These are phyloP conservation scores for Annulohypoxylon truncatum DNA, from an alignment of 2,329 filamentous ascomycete genomes.

Conservation along the genomic window DNA sequence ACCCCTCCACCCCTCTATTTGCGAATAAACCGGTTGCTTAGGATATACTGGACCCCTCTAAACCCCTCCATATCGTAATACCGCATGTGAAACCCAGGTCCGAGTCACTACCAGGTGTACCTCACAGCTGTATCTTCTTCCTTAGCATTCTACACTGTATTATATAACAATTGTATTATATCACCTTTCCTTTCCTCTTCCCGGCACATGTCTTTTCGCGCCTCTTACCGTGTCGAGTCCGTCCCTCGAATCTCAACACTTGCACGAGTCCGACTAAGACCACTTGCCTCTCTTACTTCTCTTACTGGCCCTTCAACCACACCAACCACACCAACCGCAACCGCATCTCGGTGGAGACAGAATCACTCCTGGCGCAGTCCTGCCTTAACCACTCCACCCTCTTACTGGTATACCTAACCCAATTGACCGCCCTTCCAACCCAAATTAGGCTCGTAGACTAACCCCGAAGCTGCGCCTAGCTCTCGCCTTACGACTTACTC, in stretches of 20 bases:
- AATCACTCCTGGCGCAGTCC: constrained; percentile 36
- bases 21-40: constrained; percentile 8
- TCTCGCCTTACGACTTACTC: constrained; percentile 28
- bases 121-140: background rate
- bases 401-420: constrained; percentile 36
- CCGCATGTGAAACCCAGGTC: constrained; percentile 26
- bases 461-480: constrained; percentile 30
- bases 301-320: constrained; percentile 24
- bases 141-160: constrained; percentile 12
- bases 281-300: background rate
- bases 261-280: constrained; percentile 40
- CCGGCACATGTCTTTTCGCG: constrained; percentile 46
- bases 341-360: constrained; percentile 38
- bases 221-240: constrained; percentile 42
- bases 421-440: constrained; percentile 33
- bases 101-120: constrained; percentile 10
- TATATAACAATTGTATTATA: constrained; percentile 37
- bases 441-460: constrained; percentile 35
- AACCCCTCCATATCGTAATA: constrained; percentile 14
- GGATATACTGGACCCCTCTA: constrained; percentile 26
- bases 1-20: constrained; percentile 22
- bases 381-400: constrained; percentile 39
- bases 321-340: constrained; percentile 4
- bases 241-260: constrained; percentile 42
- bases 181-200: constrained; percentile 15